phyloP scores from a whole-genome alignment of 352 stramenopile species.

The Phytophthora melonis region DNA sequence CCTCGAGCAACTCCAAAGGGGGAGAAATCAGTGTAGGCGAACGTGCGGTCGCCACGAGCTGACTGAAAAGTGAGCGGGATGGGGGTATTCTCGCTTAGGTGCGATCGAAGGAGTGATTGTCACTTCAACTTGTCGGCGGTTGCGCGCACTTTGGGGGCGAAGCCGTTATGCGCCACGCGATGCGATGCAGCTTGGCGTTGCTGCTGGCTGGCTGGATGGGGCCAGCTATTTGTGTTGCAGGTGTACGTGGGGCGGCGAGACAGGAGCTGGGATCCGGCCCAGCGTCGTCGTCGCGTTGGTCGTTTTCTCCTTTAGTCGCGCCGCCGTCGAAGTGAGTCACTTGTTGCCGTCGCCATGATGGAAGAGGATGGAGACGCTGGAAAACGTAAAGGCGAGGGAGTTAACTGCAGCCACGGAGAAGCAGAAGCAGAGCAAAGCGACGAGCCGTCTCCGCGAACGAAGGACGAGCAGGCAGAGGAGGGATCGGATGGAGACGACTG shows the following conservation, averaged over 20 bases:
- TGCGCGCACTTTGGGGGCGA: background rate
- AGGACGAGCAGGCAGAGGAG: background rate
- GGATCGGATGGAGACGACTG: conserved; percentile 12
- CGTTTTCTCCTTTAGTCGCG: conserved; percentile 9
- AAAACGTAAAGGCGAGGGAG: conserved; percentile 2
- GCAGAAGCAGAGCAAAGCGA: conserved; percentile 23
- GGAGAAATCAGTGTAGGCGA: background rate
- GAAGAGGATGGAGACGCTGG: conserved; percentile 22
- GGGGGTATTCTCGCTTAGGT: conserved; percentile 4
- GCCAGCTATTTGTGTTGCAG: conserved; percentile 35
- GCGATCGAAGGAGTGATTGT: conserved; percentile 25
- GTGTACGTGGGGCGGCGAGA: background rate
- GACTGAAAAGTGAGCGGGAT: background rate
- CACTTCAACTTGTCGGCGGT: conserved; percentile 38
- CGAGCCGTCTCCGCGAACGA: background rate
- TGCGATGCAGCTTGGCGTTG: conserved; percentile 4
- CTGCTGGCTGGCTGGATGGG: too few species aligned
- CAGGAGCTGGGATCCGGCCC: conserved; percentile 4
- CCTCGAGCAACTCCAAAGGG: background rate
- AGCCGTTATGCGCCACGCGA: conserved; percentile 19
- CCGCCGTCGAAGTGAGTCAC: background rate
- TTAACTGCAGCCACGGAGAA: conserved; percentile 9
- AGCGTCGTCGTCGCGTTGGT: background rate
- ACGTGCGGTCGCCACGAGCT: background rate
- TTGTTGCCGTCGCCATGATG: conserved; percentile 19